phyloP scores from a whole-genome alignment of 768 basidiomycete genomes.

The Lactifluus pinguis region DNA sequence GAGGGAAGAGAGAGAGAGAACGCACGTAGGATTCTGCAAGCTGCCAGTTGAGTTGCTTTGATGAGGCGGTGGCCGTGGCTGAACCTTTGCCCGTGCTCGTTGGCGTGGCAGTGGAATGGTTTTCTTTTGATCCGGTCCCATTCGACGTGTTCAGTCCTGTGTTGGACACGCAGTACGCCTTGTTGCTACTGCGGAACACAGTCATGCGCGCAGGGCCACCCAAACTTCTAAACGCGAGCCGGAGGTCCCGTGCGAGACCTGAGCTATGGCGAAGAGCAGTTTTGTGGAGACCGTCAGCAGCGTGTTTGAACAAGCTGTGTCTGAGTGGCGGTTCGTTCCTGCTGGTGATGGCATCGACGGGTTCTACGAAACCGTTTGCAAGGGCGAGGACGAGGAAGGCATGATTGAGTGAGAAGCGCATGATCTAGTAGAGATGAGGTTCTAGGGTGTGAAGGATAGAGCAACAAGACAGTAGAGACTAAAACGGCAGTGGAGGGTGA shows the following conservation, averaged over 20 bases:
- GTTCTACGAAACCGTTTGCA: constrained; percentile 25
- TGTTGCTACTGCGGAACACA: constrained; percentile 7
- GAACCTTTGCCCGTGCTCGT: constrained; percentile 12
- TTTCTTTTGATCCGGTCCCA: not conserved
- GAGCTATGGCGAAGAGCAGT: constrained; percentile 50
- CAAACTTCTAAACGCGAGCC: constrained; percentile 50
- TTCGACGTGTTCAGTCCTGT: not conserved
- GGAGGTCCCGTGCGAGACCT: constrained; percentile 58
- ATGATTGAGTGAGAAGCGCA: constrained; percentile 23
- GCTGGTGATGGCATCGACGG: constrained; percentile 23
- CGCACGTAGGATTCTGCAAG: constrained; percentile 50
- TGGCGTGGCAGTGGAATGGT: not conserved
- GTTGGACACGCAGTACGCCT: constrained; percentile 20
- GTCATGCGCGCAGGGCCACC: constrained; percentile 22
- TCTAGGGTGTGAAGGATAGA: not conserved
- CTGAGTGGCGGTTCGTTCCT: not conserved
- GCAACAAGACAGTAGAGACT: not conserved
- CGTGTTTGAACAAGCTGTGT: constrained; percentile 33
- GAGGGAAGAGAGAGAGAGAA: not conserved
- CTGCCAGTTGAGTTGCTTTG: constrained; percentile 30
- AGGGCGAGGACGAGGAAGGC: constrained; percentile 25
- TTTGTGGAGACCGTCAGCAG: constrained; percentile 41
- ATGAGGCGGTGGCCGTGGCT: constrained; percentile 15
- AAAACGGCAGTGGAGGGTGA: too few relatives aligned
- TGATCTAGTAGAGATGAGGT: not conserved